A percentile compares a stretch with the other conserved stretches of the same genome.
Conservation (phyloP, 306 rosid species). For the Begonia fuchsioides region DNA sequence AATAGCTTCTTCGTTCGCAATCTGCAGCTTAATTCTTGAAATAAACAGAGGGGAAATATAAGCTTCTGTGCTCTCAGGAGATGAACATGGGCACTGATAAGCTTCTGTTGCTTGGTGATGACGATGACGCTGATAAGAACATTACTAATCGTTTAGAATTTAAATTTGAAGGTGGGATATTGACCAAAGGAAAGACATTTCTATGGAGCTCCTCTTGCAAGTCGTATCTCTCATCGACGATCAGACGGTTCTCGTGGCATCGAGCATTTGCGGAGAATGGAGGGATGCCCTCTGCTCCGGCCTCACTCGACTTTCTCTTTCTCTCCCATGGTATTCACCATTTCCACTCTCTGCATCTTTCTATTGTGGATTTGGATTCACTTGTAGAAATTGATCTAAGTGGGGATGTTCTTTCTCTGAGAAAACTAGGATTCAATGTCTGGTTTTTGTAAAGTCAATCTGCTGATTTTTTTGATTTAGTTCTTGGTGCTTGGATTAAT, state of each 20-base stretch:
- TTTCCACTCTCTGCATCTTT: too few species aligned
- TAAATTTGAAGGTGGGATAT: slow-evolving; percentile 42
- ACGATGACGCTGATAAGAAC: slow-evolving; percentile 16
- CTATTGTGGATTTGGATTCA: too few species aligned
- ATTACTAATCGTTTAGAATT: slow-evolving; percentile 18
- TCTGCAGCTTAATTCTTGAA: too few species aligned
- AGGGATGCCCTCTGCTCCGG: slow-evolving; percentile 75
- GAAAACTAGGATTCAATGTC: too few species aligned
- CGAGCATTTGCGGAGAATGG: slow-evolving; percentile 95
- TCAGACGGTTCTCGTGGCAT: slow-evolving; percentile 53
- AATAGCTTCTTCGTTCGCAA: too few species aligned
- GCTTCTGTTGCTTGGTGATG: slow-evolving; percentile 51
- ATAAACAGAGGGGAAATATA: too few species aligned
- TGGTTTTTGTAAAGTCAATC: too few species aligned
- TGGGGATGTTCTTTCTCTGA: too few species aligned
- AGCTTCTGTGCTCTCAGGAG: slow-evolving; percentile 20
- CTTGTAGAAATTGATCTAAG: too few species aligned
- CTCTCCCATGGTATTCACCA: slow-evolving; percentile 61
- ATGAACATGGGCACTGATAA: slow-evolving; percentile 70
- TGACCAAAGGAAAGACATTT: slow-evolving; percentile 84
- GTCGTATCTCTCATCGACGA: slow-evolving; percentile 61
- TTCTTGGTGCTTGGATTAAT: too few species aligned
- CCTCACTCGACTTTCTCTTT: slow-evolving; percentile 67
- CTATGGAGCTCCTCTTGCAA: slow-evolving; percentile 84
- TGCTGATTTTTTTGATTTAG: too few species aligned